Evolutionary conservation across 306 rosid species (phyloP), one percentile per base, ranked within the genome.

Genomic region (Dalbergia cochinchinensis): DNA sequence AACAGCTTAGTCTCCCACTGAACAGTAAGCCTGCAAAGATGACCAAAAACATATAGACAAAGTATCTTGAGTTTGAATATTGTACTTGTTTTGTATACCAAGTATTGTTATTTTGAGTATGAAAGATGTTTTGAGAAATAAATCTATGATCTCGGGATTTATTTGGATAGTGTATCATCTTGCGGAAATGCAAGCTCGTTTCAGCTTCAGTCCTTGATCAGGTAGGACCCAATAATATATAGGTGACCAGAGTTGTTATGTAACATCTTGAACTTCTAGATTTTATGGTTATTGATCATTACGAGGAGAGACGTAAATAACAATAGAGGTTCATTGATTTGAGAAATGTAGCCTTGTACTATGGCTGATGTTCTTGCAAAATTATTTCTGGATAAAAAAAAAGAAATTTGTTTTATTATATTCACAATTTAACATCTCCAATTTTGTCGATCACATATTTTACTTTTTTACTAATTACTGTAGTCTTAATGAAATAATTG

Each of bases 1-100:
- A 45, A 42, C 45, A 84, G 12, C 44, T n/a, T 11, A 12, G 3
- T 16, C 0, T 68, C 10, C 79, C 85, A 84, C 2, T 6, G 19
- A 4, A 18, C 14, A 9, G 77, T 79, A 62, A 82, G 76, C 48
- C 88, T 87, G 39, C 9, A 70, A 44, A 48, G 81, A 78, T 79
- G 76, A 81, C 19, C 19, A 71, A 71, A 54, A 69, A n/a, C 31
- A 78, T 14, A 55, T 70, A 34, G 19, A n/a, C 4, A 15, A 2
- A 26, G 31, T 26, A 26, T 26, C 31, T 26, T 34, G 8, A 13
- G 54, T 44, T 11, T 6, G 19, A 9, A 19, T 67, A 67, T 18
- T 41, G 18, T n/a, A 41, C 7, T 16, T 41, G 33, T 16, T 18
- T 34, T 39, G 44, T 63, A 3, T 14, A 14, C 79, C 48, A 51